Percentiles rank a stretch among this genome's conserved stretches.
phyloP scores from a whole-genome alignment of 2,329 filamentous ascomycete species.

The Hypoxylon sp. region DNA sequence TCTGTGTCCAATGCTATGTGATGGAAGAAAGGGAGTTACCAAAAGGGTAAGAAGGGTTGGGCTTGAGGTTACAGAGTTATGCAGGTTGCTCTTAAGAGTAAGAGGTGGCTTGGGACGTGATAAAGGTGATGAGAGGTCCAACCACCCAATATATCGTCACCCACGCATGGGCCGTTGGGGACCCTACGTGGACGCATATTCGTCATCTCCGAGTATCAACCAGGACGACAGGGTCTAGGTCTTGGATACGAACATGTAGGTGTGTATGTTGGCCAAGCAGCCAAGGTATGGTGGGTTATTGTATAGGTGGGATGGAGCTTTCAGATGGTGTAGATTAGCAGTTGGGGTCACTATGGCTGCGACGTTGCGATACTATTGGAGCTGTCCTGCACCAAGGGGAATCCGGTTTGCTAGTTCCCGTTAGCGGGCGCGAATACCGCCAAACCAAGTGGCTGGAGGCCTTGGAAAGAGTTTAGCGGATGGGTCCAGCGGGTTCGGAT shows the following conservation, averaged over 20 bases:
- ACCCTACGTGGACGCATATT: slow-evolving; percentile 36
- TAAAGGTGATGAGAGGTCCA: slow-evolving; percentile 38
- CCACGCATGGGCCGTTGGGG: slow-evolving; percentile 23
- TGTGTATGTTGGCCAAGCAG: slow-evolving; percentile 35
- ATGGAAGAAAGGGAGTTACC: slow-evolving; percentile 22
- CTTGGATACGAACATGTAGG: slow-evolving; percentile 33
- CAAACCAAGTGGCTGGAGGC: slow-evolving; percentile 30
- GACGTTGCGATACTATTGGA: slow-evolving; percentile 26
- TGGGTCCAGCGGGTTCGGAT: slow-evolving; percentile 1
- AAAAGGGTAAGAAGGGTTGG: slow-evolving; percentile 34
- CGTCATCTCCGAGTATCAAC: slow-evolving; percentile 32
- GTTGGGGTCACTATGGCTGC: slow-evolving; percentile 10
- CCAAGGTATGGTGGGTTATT: slow-evolving; percentile 1
- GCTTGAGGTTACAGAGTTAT: slow-evolving; percentile 34
- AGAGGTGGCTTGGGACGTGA: slow-evolving; percentile 25
- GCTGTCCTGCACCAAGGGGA: slow-evolving; percentile 6
- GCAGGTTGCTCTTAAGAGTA: slow-evolving; percentile 36
- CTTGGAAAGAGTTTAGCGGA: slow-evolving; percentile 10
- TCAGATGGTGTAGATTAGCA: slow-evolving; percentile 6
- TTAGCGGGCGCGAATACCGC: slow-evolving; percentile 28
- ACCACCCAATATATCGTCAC: slow-evolving; percentile 47
- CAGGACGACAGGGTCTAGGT: slow-evolving; percentile 30
- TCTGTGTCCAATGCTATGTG: slow-evolving; percentile 28
- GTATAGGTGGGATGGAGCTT: slow-evolving; percentile 24
- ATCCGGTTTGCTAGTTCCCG: slow-evolving; percentile 4